phyloP scores from a whole-genome alignment of 1,139 yeast species.

The Diutina mesorugosa region DNA sequence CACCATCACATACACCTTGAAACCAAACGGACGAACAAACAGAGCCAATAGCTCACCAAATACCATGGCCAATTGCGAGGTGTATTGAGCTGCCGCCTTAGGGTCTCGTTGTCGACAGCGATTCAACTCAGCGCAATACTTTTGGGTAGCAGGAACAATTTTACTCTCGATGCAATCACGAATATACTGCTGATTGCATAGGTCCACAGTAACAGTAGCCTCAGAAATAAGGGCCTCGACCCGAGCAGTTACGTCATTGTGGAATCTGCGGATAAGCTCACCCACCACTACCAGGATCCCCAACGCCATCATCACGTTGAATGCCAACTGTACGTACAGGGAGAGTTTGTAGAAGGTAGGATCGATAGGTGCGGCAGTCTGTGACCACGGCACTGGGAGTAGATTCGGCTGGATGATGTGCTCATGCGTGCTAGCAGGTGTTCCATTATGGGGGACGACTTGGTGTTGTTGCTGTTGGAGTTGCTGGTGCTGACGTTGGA shows the following conservation, averaged over 20 bases:
- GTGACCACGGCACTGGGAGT: constrained; percentile 36
- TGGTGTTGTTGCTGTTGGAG: neutral
- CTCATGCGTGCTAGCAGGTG: neutral
- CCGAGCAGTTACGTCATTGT: constrained; percentile 38
- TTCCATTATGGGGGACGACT: neutral
- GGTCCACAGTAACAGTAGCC: constrained; percentile 25
- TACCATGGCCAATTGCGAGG: constrained; percentile 42
- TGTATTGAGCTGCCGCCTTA: neutral
- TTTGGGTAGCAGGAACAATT: constrained; percentile 47
- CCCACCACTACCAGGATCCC: constrained; percentile 30
- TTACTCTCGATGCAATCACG: constrained; percentile 38
- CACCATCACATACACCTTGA: constrained; percentile 32
- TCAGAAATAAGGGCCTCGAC: constrained; percentile 27
- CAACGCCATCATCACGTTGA: constrained; percentile 32
- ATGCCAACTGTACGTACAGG: constrained; percentile 42
- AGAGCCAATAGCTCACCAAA: constrained; percentile 51
- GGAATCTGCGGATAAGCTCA: constrained; percentile 31
- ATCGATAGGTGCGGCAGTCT: constrained; percentile 22
- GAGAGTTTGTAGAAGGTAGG: constrained; percentile 38
- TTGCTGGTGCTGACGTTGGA: neutral
- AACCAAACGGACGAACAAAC: constrained; percentile 50
- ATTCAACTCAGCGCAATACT: constrained; percentile 13
- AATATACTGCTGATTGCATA: constrained; percentile 36
- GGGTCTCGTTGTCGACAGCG: neutral
- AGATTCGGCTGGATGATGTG: neutral